Percentiles rank a stretch among this genome's conserved stretches.
Evolutionary conservation across 768 basidiomycete genomes (phyloP).

Genomic region (Lentinula aciculospora): DNA sequence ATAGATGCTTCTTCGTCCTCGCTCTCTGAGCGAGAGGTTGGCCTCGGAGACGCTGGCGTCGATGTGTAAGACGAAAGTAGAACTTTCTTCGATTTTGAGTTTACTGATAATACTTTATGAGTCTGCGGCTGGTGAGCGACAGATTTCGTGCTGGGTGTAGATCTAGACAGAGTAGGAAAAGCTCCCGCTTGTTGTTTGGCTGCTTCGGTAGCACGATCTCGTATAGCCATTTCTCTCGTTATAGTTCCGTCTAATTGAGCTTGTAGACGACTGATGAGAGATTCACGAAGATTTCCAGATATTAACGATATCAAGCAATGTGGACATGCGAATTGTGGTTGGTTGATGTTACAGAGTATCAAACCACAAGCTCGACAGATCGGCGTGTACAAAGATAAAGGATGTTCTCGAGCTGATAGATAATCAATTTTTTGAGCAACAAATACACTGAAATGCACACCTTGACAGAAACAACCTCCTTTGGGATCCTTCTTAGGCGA

Average conservation of each 20-base stretch:
- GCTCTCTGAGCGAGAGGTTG: slow-evolving; percentile 29
- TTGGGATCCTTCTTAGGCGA: slow-evolving; percentile 44
- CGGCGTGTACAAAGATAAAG: slow-evolving; percentile 49
- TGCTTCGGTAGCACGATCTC: slow-evolving; percentile 39
- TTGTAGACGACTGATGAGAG: slow-evolving; percentile 39
- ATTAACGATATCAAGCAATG: slow-evolving; percentile 49
- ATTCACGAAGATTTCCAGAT: slow-evolving; percentile 21
- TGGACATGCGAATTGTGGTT: too few species aligned
- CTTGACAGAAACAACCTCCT: slow-evolving; percentile 69
- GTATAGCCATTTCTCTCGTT: slow-evolving; percentile 43
- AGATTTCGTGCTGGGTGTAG: neutral
- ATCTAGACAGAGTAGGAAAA: slow-evolving; percentile 48
- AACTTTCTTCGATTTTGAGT: slow-evolving; percentile 43
- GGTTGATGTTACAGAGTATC: slow-evolving; percentile 51
- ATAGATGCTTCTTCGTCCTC: slow-evolving; percentile 29
- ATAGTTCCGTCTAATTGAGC: slow-evolving; percentile 36
- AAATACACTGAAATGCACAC: slow-evolving; percentile 22
- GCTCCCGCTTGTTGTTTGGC: slow-evolving; percentile 49
- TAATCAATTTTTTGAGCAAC: neutral
- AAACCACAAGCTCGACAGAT: slow-evolving; percentile 57
- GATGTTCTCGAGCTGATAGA: slow-evolving; percentile 46
- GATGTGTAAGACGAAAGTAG: slow-evolving; percentile 47
- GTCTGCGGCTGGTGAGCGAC: slow-evolving; percentile 28
- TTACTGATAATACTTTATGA: slow-evolving; percentile 58
- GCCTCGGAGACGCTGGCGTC: slow-evolving; percentile 24